A percentile compares a stretch with the other conserved stretches of the same genome.
These are phyloP conservation scores for Pestalotiopsis sp. DNA, from an alignment of 2,329 filamentous ascomycete species.

Conservation along the genomic window DNA sequence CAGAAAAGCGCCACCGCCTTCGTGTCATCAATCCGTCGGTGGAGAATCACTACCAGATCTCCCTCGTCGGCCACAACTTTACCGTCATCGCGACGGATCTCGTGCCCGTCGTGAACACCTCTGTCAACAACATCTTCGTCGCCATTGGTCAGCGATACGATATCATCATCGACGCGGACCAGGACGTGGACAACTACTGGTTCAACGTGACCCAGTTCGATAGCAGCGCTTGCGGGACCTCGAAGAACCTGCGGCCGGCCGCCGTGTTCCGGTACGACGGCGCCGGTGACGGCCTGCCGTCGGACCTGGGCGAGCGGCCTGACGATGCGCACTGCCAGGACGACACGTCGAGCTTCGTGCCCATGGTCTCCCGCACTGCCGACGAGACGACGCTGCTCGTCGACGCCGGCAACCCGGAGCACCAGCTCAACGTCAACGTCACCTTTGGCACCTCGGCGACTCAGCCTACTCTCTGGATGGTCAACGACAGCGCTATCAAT, in stretches of 20 bases:
- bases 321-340: constrained; percentile 20
- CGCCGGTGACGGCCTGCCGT: constrained; percentile 29
- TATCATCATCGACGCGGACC: constrained; percentile 46
- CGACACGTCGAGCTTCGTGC: constrained; percentile 15
- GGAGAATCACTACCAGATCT: constrained; percentile 49
- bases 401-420: background rate
- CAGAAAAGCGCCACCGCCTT: constrained; percentile 50
- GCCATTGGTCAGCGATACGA: constrained; percentile 50
- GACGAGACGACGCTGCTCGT: constrained; percentile 24
- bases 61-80: constrained; percentile 50
- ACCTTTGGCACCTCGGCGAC: background rate
- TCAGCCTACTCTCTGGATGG: constrained; percentile 7
- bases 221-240: constrained; percentile 29
- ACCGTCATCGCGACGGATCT: constrained; percentile 55
- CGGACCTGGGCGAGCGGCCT: constrained; percentile 25
- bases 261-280: constrained; percentile 41
- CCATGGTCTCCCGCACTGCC: constrained; percentile 28
- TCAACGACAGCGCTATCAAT: constrained; percentile 19
- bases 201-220: constrained; percentile 35
- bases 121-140: constrained; percentile 49
- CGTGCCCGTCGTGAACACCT: constrained; percentile 52
- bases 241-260: constrained; percentile 33
- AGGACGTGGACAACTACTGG: constrained; percentile 40
- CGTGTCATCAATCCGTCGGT: constrained; percentile 54
- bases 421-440: constrained; percentile 7